Evolutionary conservation across 345 rosid species (phyloP).

Genomic region (Bretschneidera sinensis): DNA sequence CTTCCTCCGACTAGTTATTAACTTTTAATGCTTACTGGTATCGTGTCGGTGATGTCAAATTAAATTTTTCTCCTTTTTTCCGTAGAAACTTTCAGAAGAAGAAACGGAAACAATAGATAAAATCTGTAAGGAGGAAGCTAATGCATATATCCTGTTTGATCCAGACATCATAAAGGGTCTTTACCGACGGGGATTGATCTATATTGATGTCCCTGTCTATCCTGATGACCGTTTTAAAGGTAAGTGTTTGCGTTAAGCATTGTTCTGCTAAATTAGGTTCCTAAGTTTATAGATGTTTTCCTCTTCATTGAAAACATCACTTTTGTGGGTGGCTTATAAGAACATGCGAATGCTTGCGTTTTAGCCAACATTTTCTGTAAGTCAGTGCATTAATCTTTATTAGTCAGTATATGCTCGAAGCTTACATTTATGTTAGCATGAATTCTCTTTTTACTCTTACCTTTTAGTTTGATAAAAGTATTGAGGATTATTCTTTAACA

Average conservation of each 20-base stretch:
- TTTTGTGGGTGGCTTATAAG: background rate
- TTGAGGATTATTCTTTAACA: no score
- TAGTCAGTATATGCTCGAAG: background rate
- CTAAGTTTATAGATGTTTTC: constrained; percentile 5
- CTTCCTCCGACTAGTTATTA: constrained; percentile 8
- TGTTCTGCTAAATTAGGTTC: background rate
- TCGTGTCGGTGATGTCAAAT: constrained; percentile 17
- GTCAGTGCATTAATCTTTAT: background rate
- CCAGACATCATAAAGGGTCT: constrained; percentile 75
- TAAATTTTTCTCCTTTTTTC: constrained; percentile 20
- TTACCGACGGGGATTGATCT: constrained; percentile 72
- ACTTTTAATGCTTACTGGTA: no score
- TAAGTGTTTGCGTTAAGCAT: constrained; percentile 18
- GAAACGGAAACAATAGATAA: constrained; percentile 90
- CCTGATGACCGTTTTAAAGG: constrained; percentile 97
- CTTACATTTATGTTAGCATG: background rate
- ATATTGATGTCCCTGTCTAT: constrained; percentile 95
- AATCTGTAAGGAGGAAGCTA: constrained; percentile 98
- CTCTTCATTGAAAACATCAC: background rate
- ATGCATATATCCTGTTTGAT: constrained; percentile 81
- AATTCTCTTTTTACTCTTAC: background rate
- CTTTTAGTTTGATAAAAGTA: no score
- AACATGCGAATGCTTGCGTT: no score
- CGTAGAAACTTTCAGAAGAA: constrained; percentile 96
- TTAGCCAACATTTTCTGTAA: background rate